phyloP scores from a whole-genome alignment of 208 protist genomes.

The Crithidia bombi region DNA sequence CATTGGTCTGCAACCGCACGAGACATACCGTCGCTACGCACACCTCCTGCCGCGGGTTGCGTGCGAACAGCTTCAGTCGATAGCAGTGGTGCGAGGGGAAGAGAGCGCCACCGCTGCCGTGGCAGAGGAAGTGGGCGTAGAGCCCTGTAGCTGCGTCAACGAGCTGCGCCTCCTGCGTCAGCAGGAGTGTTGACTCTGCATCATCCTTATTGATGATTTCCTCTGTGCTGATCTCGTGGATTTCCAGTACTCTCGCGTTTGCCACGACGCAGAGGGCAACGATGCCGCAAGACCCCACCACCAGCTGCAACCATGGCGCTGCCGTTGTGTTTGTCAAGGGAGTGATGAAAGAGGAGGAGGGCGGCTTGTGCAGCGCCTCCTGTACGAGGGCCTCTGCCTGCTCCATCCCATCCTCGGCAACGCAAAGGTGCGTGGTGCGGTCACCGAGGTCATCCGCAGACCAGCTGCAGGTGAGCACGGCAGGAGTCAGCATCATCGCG shows the following conservation, averaged over 20 bases:
- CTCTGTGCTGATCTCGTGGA: slow-evolving; percentile 22
- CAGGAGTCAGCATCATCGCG: background rate
- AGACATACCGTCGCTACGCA: slow-evolving; percentile 17
- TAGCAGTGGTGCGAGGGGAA: slow-evolving; percentile 11
- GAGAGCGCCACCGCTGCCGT: slow-evolving; percentile 21
- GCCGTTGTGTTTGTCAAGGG: background rate
- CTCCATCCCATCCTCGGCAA: slow-evolving; percentile 9
- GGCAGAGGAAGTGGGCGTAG: slow-evolving; percentile 26
- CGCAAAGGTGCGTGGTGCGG: background rate
- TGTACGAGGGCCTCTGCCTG: slow-evolving; percentile 8
- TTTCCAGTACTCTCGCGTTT: slow-evolving; percentile 32
- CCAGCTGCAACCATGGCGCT: slow-evolving; percentile 23
- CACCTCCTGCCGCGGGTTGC: background rate
- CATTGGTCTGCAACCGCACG: background rate
- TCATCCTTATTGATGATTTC: no score
- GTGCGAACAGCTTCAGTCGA: slow-evolving; percentile 31
- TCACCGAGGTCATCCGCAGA: background rate
- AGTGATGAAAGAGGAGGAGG: background rate
- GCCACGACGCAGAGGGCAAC: slow-evolving; percentile 33
- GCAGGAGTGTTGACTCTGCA: slow-evolving; percentile 5
- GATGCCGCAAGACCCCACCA: background rate
- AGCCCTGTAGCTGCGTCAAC: background rate
- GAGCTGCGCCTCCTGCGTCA: slow-evolving; percentile 34
- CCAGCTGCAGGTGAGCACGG: slow-evolving; percentile 23
- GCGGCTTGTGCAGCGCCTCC: background rate